Evolutionary conservation across 2,329 filamentous ascomycete species (phyloP).

Genomic region (Passalora sequoiae): DNA sequence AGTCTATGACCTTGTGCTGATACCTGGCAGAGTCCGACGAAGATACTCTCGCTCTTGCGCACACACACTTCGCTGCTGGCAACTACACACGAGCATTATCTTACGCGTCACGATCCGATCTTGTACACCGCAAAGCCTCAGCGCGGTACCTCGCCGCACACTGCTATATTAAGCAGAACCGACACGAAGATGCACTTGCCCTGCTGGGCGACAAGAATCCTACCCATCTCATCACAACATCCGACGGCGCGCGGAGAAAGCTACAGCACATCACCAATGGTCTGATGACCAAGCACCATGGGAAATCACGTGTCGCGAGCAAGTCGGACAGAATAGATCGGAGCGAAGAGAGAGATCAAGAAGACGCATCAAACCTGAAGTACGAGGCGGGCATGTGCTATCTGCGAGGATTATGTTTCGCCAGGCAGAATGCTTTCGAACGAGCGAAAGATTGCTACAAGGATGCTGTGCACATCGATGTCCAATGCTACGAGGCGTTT

Average conservation of each 20-base stretch:
- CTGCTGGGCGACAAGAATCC: constrained; percentile 91
- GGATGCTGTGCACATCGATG: constrained; percentile 91
- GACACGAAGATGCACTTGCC: constrained; percentile 80
- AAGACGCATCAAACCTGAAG: constrained; percentile 69
- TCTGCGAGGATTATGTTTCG: constrained; percentile 85
- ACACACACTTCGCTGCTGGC: constrained; percentile 91
- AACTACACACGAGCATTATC: constrained; percentile 90
- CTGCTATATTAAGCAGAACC: constrained; percentile 86
- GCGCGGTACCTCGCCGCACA: constrained; percentile 91
- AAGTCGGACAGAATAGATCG: constrained; percentile 52
- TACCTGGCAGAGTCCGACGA: constrained; percentile 69
- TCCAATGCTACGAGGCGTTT: constrained; percentile 93
- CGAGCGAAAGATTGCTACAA: constrained; percentile 98
- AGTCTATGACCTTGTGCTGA: constrained; percentile 4
- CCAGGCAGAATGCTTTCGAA: constrained; percentile 95
- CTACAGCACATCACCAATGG: constrained; percentile 59
- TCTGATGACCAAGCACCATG: constrained; percentile 40
- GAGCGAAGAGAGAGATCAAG: constrained; percentile 59
- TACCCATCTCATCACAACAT: constrained; percentile 72
- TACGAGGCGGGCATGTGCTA: constrained; percentile 98
- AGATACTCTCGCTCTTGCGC: constrained; percentile 96
- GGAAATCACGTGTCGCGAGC: constrained; percentile 32
- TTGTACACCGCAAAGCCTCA: constrained; percentile 73
- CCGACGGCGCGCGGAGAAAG: constrained; percentile 63
- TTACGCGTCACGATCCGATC: constrained; percentile 76